Base-by-base conservation (phyloP, 2,329 filamentous ascomycete genomes). In the Camptophora hylomeconis region DNA sequence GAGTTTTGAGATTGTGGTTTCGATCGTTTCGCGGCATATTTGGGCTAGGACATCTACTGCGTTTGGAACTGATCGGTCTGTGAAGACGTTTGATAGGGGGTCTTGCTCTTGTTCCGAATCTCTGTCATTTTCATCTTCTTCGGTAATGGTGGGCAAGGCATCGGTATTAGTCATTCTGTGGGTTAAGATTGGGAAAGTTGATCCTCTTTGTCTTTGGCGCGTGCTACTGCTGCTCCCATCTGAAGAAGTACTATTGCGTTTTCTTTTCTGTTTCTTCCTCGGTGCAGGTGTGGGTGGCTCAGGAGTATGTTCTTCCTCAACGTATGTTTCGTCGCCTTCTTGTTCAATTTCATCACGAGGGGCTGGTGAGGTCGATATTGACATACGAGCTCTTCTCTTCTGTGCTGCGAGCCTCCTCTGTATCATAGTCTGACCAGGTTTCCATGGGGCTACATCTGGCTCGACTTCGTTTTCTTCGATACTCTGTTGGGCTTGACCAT, bases 31-130 rank as follows among this genome's bases (percentile, higher is more conserved):
- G 32, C 60, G 57, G 30, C 65, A 61, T 29, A 63, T 48, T 48
- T 68, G 54, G 38, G 58, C 45, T 13, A 68, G 55, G 2, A 67
- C 64, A 32, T 69, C 65, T 20, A 63, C 63, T 2, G 57, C 55
- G 30, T 66, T 69, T 32, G 67, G 57, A 12, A 49, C 56, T n/a
- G 49, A 44, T 5, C 55, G 54, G 23, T 37, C 58, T 41, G 51
- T 59, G 36, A 52, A 50, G 19, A 17, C 21, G 19, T 39, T 30
- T 3, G 20, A 22, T 14, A 28, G 28, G n/a, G 32, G 21, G 28
- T 32, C 10, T 30, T 37, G 26, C 38, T 28, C 33, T 38, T 35
- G 39, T 33, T 19, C 32, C n/a, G n/a, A n/a, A 5, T 36, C 25
- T 8, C 19, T 24, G 7, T 49, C 16, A 40, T 43, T n/a, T 42